Percentiles rank a stretch among this genome's conserved stretches.
Conservation (phyloP, 257 asterid species). For the Salvia miltiorrhiza region DNA sequence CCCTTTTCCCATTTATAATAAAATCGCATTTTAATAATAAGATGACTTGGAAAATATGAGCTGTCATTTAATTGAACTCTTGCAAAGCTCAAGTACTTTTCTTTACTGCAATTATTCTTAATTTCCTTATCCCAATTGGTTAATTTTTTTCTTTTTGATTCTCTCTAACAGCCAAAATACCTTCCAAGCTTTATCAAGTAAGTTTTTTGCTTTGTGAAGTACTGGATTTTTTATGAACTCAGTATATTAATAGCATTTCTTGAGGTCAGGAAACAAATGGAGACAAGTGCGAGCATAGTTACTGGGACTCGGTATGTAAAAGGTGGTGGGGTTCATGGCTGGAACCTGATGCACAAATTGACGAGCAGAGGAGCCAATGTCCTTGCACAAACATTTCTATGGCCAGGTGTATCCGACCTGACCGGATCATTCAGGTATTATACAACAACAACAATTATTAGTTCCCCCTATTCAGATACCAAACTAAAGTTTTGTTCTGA, state of each 20-base stretch:
- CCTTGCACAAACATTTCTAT: constrained; percentile 92
- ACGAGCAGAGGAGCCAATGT: constrained; percentile 99
- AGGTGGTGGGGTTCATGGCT: constrained; percentile 96
- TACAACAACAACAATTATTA: constrained; percentile 8
- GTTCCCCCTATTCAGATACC: neutral
- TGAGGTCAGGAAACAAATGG: constrained; percentile 74
- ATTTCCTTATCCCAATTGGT: constrained; percentile 2
- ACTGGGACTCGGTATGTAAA: constrained; percentile 95
- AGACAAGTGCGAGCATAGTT: constrained; percentile 88
- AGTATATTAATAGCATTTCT: constrained; percentile 21
- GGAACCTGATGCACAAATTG: constrained; percentile 95
- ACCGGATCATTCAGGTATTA: constrained; percentile 96
- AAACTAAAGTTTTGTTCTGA: constrained; percentile 1
- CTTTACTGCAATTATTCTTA: neutral
- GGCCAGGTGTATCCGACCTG: constrained; percentile 99
- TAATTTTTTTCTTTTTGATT: constrained; percentile 22
- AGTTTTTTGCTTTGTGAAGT: constrained; percentile 22
- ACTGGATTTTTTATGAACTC: constrained; percentile 15
- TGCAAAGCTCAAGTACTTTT: neutral
- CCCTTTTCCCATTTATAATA: no score
- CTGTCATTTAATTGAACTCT: neutral
- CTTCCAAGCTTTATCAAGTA: constrained; percentile 91
- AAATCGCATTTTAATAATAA: no score
- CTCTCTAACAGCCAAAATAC: constrained; percentile 74
- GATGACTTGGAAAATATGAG: neutral